Base-by-base conservation (phyloP, 1,284 basidiomycete species). In the Bjerkandera adusta region DNA sequence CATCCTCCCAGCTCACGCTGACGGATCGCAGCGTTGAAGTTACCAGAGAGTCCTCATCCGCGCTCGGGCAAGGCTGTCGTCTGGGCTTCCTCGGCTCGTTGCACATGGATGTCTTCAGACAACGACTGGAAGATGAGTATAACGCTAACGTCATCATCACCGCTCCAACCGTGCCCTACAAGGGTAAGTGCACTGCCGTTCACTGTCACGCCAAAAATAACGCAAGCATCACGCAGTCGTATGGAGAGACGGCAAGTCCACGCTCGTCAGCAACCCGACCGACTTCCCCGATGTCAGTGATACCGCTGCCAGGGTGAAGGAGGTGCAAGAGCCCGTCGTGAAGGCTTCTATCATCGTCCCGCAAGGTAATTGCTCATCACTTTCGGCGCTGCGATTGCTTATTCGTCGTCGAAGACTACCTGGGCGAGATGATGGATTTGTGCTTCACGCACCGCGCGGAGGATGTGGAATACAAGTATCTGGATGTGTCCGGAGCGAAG, bases 51-150 rank as follows among this genome's bases (percentile, higher is more conserved):
- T 91, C 92, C 0, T 98, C 95, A 1, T 82, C 88, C 12, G 96
- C 97, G 8, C 76, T 99, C 4, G 96, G 96, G 1, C 96, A 98
- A 68, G 97, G 97, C 6, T 93, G 87, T 64, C 83, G 97, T 36
- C 79, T 99, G 5, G 97, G 97, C 0, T 98, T 99, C 66, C 76
- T 99, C 8, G 97, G 97, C 0, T 92, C 93, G 1, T 69, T 99
- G 49, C 97, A 99, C 64, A 93, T 99, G 86, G 97, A 99, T 57
- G 92, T 97, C 33, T 95, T 96, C 64, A 82, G 93, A 25, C 96
- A 99, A 65, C 80, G 97, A 11, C 75, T 99, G 5, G 96, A 98
- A 66, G 97, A 99, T 63, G 97, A 99, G 65, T 95, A 97, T 59
- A 83, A 91, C 48, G 89, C 91, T 18, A 89, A 84, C 56, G 82